These are phyloP conservation scores for Trichoderma sp. DNA, from an alignment of 2,329 filamentous ascomycete species.

Conservation along the genomic window DNA sequence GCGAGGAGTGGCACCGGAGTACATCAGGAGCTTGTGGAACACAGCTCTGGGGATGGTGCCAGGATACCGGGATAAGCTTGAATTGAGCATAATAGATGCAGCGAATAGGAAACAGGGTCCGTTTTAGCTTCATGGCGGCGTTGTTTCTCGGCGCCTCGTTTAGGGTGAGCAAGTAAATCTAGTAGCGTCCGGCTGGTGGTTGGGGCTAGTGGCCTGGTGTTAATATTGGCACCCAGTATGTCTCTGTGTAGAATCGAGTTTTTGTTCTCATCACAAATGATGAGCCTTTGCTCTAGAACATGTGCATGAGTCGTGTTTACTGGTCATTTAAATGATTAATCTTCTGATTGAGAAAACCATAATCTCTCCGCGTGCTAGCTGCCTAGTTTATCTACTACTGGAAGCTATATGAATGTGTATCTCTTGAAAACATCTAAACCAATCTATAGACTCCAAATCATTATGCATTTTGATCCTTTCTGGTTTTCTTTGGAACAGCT, in stretches of 20 bases:
- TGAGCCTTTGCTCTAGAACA: background rate
- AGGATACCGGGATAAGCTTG: slow-evolving; percentile 5
- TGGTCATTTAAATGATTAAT: background rate
- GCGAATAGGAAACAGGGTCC: background rate
- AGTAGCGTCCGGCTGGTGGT: background rate
- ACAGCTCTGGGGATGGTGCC: background rate
- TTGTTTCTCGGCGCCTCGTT: background rate
- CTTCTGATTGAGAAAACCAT: background rate
- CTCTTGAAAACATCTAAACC: background rate
- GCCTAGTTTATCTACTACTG: background rate
- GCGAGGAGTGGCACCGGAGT: background rate
- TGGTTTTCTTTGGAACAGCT: background rate
- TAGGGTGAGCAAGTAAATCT: slow-evolving; percentile 1
- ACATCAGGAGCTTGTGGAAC: background rate
- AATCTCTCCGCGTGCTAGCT: background rate
- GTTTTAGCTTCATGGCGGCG: background rate
- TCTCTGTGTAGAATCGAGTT: background rate
- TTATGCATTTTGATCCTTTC: background rate
- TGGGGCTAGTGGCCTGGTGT: background rate
- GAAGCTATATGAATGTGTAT: background rate
- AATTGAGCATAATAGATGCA: slow-evolving; percentile 8
- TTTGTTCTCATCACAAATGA: background rate
- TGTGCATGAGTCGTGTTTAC: background rate
- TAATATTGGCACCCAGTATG: background rate
- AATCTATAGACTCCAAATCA: background rate